Percentiles rank a stretch among this genome's conserved stretches.
Evolutionary conservation across 2,329 filamentous ascomycete genomes (phyloP).

Genomic region (Botrytis cinerea): DNA sequence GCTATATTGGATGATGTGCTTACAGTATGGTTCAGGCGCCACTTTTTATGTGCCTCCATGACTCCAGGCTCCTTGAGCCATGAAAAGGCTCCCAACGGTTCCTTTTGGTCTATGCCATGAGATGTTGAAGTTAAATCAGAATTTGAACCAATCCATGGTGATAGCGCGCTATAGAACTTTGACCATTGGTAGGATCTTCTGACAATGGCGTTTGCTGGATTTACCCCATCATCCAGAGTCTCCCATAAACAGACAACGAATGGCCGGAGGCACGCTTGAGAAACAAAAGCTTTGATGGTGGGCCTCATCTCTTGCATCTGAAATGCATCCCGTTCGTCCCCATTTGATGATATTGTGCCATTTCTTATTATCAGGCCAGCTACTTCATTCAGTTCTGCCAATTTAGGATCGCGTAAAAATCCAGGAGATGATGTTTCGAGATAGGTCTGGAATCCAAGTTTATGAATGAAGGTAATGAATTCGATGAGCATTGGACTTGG

Average conservation of each 20-base stretch:
- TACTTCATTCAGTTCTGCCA: conserved; percentile 32
- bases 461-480: conserved; percentile 34
- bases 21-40: conserved; percentile 34
- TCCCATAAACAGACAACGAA: conserved; percentile 38
- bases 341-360: conserved; percentile 46
- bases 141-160: conserved; percentile 30
- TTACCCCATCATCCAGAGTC: conserved; percentile 38
- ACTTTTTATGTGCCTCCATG: conserved; percentile 37
- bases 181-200: conserved; percentile 34
- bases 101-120: conserved; percentile 11
- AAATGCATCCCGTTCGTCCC: conserved; percentile 48
- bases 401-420: conserved; percentile 30
- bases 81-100: conserved; percentile 37
- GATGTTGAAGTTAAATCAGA: conserved; percentile 18
- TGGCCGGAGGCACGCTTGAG: conserved; percentile 35
- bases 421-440: conserved; percentile 33
- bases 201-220: conserved; percentile 35
- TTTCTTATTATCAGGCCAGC: conserved; percentile 47
- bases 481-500: conserved; percentile 29
- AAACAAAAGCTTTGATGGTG: conserved; percentile 32
- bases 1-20: neutral
- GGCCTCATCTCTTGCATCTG: conserved; percentile 39
- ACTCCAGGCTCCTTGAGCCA: conserved; percentile 38
- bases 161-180: conserved; percentile 32
- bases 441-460: conserved; percentile 34